phyloP scores from a whole-genome alignment of 2,329 filamentous ascomycete genomes.

The Arthrobotrys megalospora region DNA sequence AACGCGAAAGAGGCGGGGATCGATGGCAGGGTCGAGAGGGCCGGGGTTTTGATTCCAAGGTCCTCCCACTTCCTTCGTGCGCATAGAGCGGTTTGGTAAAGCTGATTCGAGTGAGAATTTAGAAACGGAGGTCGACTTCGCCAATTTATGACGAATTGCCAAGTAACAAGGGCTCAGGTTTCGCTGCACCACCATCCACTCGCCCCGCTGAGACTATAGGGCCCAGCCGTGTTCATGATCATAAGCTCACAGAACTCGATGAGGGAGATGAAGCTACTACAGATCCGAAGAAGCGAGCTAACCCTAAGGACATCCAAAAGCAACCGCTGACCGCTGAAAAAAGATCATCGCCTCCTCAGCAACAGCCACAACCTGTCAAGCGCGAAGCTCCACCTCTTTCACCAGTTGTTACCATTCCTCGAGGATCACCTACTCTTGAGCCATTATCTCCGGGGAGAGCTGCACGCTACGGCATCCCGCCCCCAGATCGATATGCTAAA shows the following conservation, averaged over 20 bases:
- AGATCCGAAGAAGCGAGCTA: slow-evolving; percentile 46
- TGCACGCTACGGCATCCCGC: slow-evolving; percentile 38
- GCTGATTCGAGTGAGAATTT: slow-evolving; percentile 28
- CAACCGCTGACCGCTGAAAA: slow-evolving; percentile 28
- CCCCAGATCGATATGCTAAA: slow-evolving; percentile 46
- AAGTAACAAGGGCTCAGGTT: slow-evolving; percentile 18
- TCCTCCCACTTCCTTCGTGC: slow-evolving; percentile 2
- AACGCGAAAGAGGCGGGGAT: slow-evolving; percentile 39
- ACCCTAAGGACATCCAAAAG: slow-evolving; percentile 30
- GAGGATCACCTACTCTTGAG: slow-evolving; percentile 49
- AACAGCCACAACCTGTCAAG: slow-evolving; percentile 29
- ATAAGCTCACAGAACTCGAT: slow-evolving; percentile 41
- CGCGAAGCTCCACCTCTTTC: slow-evolving; percentile 53
- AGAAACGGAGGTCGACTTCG: slow-evolving; percentile 54
- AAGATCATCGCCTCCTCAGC: slow-evolving; percentile 25
- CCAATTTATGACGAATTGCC: slow-evolving; percentile 48
- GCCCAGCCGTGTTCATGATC: slow-evolving; percentile 41
- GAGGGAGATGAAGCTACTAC: slow-evolving; percentile 33
- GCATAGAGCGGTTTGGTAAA: slow-evolving; percentile 34
- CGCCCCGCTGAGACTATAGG: slow-evolving; percentile 25
- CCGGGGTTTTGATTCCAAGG: slow-evolving; percentile 38
- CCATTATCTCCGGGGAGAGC: slow-evolving; percentile 49
- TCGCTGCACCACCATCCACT: slow-evolving; percentile 37
- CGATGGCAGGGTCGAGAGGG: slow-evolving; percentile 36
- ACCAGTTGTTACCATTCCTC: slow-evolving; percentile 50